A percentile compares a stretch with the other conserved stretches of the same genome.
phyloP scores from a whole-genome alignment of 768 basidiomycete species.

The Russula brevipes region DNA sequence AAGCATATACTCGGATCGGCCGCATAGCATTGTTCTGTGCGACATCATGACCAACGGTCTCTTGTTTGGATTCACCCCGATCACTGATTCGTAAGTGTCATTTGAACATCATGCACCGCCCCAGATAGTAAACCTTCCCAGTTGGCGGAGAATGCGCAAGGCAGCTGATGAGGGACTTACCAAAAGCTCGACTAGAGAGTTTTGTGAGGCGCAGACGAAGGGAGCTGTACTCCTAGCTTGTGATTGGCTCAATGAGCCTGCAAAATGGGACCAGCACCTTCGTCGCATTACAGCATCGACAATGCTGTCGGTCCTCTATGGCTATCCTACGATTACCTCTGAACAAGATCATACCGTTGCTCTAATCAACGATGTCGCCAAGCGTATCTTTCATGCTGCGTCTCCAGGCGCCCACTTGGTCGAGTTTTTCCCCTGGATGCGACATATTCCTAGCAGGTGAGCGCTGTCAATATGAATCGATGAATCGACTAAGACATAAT shows the following conservation, averaged over 20 bases:
- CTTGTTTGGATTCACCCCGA: not conserved
- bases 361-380: not conserved
- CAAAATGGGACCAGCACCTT: not conserved
- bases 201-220: not conserved
- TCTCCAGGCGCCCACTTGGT: not conserved
- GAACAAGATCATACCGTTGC: not conserved
- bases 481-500: not conserved
- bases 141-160: slow-evolving; percentile 4
- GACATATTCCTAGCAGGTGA: not conserved
- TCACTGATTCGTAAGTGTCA: not conserved
- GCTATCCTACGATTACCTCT: not conserved
- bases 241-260: not conserved
- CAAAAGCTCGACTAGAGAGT: not conserved
- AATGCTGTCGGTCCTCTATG: not conserved
- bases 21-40: not conserved
- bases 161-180: not conserved
- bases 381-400: not conserved
- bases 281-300: not conserved
- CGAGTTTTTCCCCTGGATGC: not conserved
- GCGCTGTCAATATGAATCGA: not conserved
- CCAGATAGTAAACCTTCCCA: not conserved
- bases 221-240: not conserved
- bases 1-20: not conserved
- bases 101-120: not conserved
- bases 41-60: not conserved